Base-by-base conservation (phyloP, 148 eudicot genomes). In the Nyssa sinensis region DNA sequence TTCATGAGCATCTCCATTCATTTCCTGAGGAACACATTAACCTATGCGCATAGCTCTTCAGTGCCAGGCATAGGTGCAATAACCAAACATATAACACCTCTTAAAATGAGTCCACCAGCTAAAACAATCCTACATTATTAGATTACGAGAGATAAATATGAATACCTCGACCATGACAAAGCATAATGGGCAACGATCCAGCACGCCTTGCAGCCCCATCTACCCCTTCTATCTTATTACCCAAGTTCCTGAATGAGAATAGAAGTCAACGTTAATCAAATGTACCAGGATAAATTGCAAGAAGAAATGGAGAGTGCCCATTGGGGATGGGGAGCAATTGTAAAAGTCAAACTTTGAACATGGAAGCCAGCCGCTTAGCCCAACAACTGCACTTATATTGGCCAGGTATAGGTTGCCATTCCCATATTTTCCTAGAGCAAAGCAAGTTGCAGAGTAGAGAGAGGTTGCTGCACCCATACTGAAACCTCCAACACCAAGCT, bases 311-410 rank as follows among this genome's bases (percentile, higher is more conserved):
- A 62, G 53, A 3, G 32, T 41, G 62, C 29, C 59, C 14, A 7
- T 29, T 67, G 61, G 32, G 58, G 32, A 63, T 16, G 5, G 64
- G 3, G 28, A 75, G 27, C 33, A 23, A 60, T 69, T 28, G 24
- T 64, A 73, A 70, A 79, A 79, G 77, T 70, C 86, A 71, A 76
- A 94, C 98, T 84, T 90, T 76, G 97, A 87, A 81, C 89, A 85
- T 53, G 97, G 98, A 81, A 94, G 93, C 97, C 96, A 92, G 77
- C 98, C 98, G 78, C 98, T 94, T 74, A 94, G 83, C 64, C 97
- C 98, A 78, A 92, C 96, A 86, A 76, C 90, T 53, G 88, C 96
- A 77, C 87, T 81, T 80, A 94, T 67, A 72, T 86, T 82, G 66
- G 82, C 68, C 3, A 88, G 79, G 83, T 84, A 92, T 37, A 84